Percentiles rank a stretch among this genome's conserved stretches.
These are phyloP conservation scores for Citrus maxima DNA, from an alignment of 345 rosid genomes.

Conservation along the genomic window DNA sequence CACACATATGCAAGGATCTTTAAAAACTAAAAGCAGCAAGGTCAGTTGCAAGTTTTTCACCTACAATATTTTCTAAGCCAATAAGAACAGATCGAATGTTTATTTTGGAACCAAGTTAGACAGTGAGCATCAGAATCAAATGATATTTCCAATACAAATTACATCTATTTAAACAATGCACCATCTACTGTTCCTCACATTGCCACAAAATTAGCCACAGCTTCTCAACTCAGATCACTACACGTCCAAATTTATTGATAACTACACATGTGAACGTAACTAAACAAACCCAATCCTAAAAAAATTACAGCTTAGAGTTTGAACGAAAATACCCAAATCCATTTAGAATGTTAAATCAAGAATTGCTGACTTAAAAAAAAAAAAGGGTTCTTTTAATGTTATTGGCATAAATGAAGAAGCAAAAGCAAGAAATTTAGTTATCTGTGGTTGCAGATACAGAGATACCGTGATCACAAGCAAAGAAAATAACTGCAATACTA, in stretches of 20 bases:
- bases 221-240: background rate
- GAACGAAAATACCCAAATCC: no score
- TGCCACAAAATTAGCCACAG: background rate
- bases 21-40: background rate
- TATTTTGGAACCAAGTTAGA: background rate
- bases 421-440: background rate
- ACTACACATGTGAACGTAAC: background rate
- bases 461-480: background rate
- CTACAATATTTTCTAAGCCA: background rate
- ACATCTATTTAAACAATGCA: background rate
- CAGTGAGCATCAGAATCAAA: background rate
- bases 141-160: background rate
- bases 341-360: no score
- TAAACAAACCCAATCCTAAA: background rate
- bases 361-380: background rate
- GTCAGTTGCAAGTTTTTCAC: background rate
- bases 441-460: background rate
- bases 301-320: background rate
- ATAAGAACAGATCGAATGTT: background rate
- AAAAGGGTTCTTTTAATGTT: background rate
- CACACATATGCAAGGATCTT: background rate
- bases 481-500: background rate
- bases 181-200: background rate
- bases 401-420: background rate
- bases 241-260: background rate